A percentile compares a stretch with the other conserved stretches of the same genome.
Conservation (phyloP, 2,329 filamentous ascomycete genomes). For the Scolecobasidium constrictum region DNA sequence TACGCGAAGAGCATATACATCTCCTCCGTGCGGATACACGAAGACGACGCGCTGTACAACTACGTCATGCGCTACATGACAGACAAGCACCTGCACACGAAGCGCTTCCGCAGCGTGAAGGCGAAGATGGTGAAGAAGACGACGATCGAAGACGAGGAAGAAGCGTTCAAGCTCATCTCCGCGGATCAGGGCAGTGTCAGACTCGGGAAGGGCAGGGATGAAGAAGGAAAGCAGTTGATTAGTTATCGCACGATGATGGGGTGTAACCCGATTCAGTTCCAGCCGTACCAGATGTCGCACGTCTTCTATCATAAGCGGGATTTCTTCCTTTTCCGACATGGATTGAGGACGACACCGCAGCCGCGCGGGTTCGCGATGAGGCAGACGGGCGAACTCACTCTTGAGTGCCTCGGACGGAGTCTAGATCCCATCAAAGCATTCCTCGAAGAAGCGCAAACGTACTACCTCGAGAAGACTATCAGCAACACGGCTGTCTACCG, state of each 20-base stretch:
- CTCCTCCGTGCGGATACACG: slow-evolving; percentile 8
- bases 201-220: background rate
- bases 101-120: slow-evolving; percentile 8
- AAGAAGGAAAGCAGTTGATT: slow-evolving; percentile 1
- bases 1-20: slow-evolving; percentile 2
- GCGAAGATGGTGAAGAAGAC: slow-evolving; percentile 5
- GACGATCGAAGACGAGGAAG: slow-evolving; percentile 9
- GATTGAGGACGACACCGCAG: background rate
- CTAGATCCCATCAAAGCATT: slow-evolving; percentile 6
- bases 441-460: slow-evolving; percentile 8
- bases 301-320: slow-evolving; percentile 8
- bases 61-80: slow-evolving; percentile 10
- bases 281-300: slow-evolving; percentile 7
- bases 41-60: slow-evolving; percentile 7
- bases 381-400: slow-evolving; percentile 4
- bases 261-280: slow-evolving; percentile 7
- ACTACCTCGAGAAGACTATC: slow-evolving; percentile 3
- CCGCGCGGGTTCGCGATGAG: background rate
- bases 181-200: slow-evolving; percentile 2
- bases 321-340: slow-evolving; percentile 8
- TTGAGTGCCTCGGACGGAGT: slow-evolving; percentile 6
- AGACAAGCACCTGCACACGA: slow-evolving; percentile 7
- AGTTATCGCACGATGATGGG: slow-evolving; percentile 10
- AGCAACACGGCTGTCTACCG: slow-evolving; percentile 2
- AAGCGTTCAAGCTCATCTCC: slow-evolving; percentile 5